These are phyloP conservation scores for Debaryomyces sp. DNA, from an alignment of 1,139 yeast species.

Conservation along the genomic window DNA sequence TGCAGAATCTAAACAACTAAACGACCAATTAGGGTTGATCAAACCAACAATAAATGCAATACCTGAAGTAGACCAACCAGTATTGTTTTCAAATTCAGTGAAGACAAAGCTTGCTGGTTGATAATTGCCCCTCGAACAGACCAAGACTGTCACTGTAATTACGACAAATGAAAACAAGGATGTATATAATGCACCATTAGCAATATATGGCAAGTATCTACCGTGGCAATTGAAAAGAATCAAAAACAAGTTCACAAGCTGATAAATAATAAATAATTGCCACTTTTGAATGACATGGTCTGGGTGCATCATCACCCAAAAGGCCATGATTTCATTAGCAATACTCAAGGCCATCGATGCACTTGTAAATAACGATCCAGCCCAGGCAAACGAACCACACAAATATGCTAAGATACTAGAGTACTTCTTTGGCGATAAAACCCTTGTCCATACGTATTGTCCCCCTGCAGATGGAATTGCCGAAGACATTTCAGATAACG, in stretches of 20 bases:
- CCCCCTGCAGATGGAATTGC: slow-evolving; percentile 64
- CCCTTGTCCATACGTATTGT: slow-evolving; percentile 62
- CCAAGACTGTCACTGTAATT: slow-evolving; percentile 41
- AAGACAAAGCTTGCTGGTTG: slow-evolving; percentile 43
- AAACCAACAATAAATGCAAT: slow-evolving; percentile 48
- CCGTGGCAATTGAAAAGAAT: slow-evolving; percentile 43
- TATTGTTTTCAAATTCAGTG: slow-evolving; percentile 36
- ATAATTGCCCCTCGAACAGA: slow-evolving; percentile 38
- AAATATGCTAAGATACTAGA: slow-evolving; percentile 52
- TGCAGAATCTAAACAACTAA: slow-evolving; percentile 46
- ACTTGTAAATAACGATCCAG: slow-evolving; percentile 58
- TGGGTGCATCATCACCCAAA: slow-evolving; percentile 50
- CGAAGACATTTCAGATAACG: slow-evolving; percentile 52
- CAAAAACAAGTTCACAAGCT: slow-evolving; percentile 35
- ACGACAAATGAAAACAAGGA: slow-evolving; percentile 40
- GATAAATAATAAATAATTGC: slow-evolving; percentile 57
- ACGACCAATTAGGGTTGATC: slow-evolving; percentile 48
- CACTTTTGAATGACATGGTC: slow-evolving; percentile 47
- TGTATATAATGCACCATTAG: slow-evolving; percentile 38
- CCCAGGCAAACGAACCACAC: slow-evolving; percentile 61
- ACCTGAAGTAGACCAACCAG: slow-evolving; percentile 46
- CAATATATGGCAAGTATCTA: slow-evolving; percentile 36
- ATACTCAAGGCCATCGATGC: slow-evolving; percentile 57
- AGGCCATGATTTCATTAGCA: slow-evolving; percentile 51
- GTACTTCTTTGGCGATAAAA: slow-evolving; percentile 52